Conservation (phyloP, 768 basidiomycete genomes). For the Arthromyces matolae region DNA sequence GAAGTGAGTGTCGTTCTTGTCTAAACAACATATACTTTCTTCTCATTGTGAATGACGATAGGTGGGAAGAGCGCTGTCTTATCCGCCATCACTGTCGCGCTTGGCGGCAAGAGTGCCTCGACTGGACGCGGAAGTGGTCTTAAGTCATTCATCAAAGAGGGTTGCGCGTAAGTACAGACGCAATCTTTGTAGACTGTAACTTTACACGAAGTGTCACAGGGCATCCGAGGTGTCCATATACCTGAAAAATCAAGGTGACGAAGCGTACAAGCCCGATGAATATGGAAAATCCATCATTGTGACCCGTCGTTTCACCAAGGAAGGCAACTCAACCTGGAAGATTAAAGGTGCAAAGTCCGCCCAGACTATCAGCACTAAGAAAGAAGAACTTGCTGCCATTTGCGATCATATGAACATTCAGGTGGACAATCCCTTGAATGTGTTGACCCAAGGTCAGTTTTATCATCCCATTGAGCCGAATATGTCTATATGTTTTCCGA, state of each 20-base stretch:
- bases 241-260: constrained; percentile 87
- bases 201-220: constrained; percentile 30
- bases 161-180: constrained; percentile 57
- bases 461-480: neutral
- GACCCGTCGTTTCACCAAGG: constrained; percentile 74
- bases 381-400: constrained; percentile 82
- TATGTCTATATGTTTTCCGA: constrained; percentile 14
- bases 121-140: constrained; percentile 87
- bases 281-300: constrained; percentile 86
- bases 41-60: constrained; percentile 25
- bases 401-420: constrained; percentile 96
- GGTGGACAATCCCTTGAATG: constrained; percentile 94
- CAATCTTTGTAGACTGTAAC: neutral
- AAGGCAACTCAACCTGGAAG: constrained; percentile 77
- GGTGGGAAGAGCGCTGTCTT: constrained; percentile 95
- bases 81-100: constrained; percentile 87
- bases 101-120: constrained; percentile 89
- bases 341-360: constrained; percentile 58
- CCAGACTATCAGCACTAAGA: constrained; percentile 58
- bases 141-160: constrained; percentile 83
- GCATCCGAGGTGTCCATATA: constrained; percentile 72
- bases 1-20: constrained; percentile 46
- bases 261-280: constrained; percentile 81
- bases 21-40: too few species aligned
- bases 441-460: constrained; percentile 82